Conservation (phyloP, 129 eudicot genomes). For the Tagetes erecta region DNA sequence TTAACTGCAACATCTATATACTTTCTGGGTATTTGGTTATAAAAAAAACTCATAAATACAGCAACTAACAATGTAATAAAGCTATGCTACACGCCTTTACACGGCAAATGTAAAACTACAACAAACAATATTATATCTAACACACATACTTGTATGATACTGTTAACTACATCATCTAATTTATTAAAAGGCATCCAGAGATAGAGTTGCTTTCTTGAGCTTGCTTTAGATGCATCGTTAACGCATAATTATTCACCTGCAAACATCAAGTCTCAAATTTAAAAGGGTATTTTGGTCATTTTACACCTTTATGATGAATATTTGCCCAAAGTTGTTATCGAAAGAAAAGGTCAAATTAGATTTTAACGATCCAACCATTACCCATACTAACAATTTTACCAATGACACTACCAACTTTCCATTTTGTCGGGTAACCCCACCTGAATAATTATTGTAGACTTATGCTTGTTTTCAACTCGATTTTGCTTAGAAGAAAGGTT, state of each 20-base stretch:
- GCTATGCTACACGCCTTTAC: neutral
- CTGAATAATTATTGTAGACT: too few relatives aligned
- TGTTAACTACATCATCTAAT: neutral
- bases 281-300: neutral
- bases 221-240: slow-evolving; percentile 60
- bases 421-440: too few relatives aligned
- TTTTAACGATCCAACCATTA: too few relatives aligned
- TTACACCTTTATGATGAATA: neutral
- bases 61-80: too few relatives aligned
- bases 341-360: too few relatives aligned
- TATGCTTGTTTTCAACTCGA: too few relatives aligned
- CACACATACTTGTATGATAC: neutral
- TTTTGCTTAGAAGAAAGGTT: too few relatives aligned
- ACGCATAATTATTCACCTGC: slow-evolving; percentile 75
- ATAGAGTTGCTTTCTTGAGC: slow-evolving; percentile 62
- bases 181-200: slow-evolving; percentile 53
- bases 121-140: neutral
- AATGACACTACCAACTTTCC: too few relatives aligned
- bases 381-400: too few relatives aligned
- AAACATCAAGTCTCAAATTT: neutral
- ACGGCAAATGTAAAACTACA: neutral
- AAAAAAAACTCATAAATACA: neutral
- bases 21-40: too few relatives aligned
- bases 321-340: neutral
- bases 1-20: too few relatives aligned